phyloP scores from a whole-genome alignment of 2,329 filamentous ascomycete genomes.

The Neopestalotiopsis rosae region DNA sequence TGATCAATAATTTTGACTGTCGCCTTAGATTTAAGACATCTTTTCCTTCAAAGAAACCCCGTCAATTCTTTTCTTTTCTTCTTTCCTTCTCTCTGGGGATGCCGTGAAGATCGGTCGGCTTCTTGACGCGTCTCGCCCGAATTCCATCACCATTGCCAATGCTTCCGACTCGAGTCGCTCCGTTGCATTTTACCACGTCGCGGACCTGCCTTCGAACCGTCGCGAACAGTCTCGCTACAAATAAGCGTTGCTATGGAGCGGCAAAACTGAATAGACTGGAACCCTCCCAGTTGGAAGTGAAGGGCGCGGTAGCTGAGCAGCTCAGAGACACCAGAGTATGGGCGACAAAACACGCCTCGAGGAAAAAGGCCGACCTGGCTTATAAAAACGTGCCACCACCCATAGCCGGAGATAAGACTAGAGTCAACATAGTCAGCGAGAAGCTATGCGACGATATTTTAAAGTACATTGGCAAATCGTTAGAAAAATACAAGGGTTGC shows the following conservation, averaged over 20 bases:
- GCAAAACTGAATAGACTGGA: not conserved
- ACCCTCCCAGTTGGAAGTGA: conserved; percentile 6
- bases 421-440: conserved; percentile 60
- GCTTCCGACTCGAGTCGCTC: conserved; percentile 16
- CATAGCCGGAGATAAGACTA: conserved; percentile 37
- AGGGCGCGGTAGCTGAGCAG: conserved; percentile 24
- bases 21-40: not conserved
- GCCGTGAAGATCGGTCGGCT: not conserved
- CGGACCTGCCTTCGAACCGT: not conserved
- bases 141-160: conserved; percentile 9
- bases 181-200: conserved; percentile 12
- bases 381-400: not conserved
- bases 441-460: conserved; percentile 69
- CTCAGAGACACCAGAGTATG: conserved; percentile 21
- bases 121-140: not conserved
- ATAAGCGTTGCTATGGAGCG: not conserved
- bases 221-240: not conserved
- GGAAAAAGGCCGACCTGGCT: not conserved
- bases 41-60: not conserved
- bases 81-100: not conserved
- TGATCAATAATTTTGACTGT: too few species aligned
- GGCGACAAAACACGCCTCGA: not conserved
- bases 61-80: not conserved
- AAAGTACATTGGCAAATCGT: conserved; percentile 69
- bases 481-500: conserved; percentile 75